Conservation (phyloP, 495 filamentous ascomycete genomes). For the Neurospora sp. region DNA sequence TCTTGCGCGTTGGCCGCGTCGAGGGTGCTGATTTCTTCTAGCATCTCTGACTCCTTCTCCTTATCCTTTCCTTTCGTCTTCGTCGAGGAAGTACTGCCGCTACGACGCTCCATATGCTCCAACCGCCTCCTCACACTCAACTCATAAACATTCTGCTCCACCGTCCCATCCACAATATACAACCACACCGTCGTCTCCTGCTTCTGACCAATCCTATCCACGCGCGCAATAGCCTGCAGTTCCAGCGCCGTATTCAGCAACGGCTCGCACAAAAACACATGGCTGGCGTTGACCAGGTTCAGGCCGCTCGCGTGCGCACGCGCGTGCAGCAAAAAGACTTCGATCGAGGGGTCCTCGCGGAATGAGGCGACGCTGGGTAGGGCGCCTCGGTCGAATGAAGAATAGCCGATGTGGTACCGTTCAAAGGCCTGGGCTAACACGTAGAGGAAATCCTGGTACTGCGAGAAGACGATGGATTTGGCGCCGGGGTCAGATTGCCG, state of each 20-base stretch:
- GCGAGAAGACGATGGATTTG: constrained; percentile 86
- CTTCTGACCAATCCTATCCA: constrained; percentile 87
- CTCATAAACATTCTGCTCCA: constrained; percentile 83
- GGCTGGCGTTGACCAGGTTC: constrained; percentile 83
- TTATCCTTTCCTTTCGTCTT: constrained; percentile 12
- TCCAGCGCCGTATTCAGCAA: constrained; percentile 88
- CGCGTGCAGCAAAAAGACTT: constrained; percentile 83
- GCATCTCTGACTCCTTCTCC: constrained; percentile 21
- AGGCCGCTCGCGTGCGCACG: constrained; percentile 79
- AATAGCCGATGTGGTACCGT: constrained; percentile 57
- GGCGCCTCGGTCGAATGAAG: constrained; percentile 47
- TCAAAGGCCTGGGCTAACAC: constrained; percentile 58
- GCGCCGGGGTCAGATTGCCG: constrained; percentile 73
- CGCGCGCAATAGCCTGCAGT: constrained; percentile 84
- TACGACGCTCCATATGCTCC: constrained; percentile 54
- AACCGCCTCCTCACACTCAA: constrained; percentile 69
- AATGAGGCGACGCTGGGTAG: constrained; percentile 58
- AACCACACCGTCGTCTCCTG: constrained; percentile 88
- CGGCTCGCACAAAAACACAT: constrained; percentile 92
- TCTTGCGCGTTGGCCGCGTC: constrained; percentile 78
- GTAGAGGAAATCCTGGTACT: constrained; percentile 66
- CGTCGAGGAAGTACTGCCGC: neutral
- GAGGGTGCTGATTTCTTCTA: constrained; percentile 30
- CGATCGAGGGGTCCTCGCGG: constrained; percentile 59
- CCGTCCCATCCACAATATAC: constrained; percentile 78